A percentile compares a stretch with the other conserved stretches of the same genome.
phyloP scores from a whole-genome alignment of 306 rosid genomes.

The Prunus salicina region DNA sequence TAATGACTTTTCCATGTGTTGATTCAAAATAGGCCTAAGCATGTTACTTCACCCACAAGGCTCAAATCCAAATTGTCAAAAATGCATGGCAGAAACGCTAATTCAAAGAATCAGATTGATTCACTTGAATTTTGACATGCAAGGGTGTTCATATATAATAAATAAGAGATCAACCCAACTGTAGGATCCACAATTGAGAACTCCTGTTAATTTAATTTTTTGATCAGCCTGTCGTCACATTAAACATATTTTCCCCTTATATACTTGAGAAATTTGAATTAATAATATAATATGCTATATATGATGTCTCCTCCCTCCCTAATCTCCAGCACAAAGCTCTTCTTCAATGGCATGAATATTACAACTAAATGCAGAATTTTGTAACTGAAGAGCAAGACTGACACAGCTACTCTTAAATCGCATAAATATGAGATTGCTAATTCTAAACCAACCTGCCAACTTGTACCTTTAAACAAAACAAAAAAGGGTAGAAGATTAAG shows the following conservation, averaged over 20 bases:
- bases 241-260: no score
- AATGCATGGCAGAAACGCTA: background rate
- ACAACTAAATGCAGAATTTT: background rate
- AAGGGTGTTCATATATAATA: background rate
- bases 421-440: slow-evolving; percentile 46
- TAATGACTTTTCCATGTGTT: no score
- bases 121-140: background rate
- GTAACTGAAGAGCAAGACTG: slow-evolving; percentile 26
- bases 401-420: slow-evolving; percentile 41
- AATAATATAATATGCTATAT: no score
- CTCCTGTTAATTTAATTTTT: no score
- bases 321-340: no score
- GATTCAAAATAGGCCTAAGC: no score
- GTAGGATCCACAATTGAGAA: no score
- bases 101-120: background rate
- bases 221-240: no score
- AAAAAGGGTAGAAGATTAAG: slow-evolving; percentile 29
- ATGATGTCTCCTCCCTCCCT: no score
- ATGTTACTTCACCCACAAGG: background rate
- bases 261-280: no score
- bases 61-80: background rate
- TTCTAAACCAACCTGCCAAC: slow-evolving; percentile 64
- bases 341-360: no score
- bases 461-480: slow-evolving; percentile 53
- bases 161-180: no score